phyloP scores from a whole-genome alignment of 768 basidiomycete species.

The Ephemerocybe angulata region DNA sequence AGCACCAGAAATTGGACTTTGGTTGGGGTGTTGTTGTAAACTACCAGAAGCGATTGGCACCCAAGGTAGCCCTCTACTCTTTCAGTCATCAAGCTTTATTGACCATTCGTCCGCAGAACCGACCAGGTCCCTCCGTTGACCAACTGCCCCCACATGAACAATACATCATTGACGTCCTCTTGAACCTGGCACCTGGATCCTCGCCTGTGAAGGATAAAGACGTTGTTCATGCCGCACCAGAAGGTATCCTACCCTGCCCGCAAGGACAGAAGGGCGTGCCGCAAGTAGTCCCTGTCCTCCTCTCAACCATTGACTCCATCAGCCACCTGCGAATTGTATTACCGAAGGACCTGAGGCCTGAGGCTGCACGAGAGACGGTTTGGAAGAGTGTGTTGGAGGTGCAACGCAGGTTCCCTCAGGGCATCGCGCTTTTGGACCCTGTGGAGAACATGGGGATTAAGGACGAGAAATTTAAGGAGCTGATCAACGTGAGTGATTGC shows the following conservation, averaged over 20 bases:
- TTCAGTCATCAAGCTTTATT: not conserved
- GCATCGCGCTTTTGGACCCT: constrained; percentile 84
- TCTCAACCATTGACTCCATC: constrained; percentile 83
- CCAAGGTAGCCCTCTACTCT: constrained; percentile 53
- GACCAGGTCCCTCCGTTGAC: constrained; percentile 63
- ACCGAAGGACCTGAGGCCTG: constrained; percentile 83
- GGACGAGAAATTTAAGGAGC: constrained; percentile 85
- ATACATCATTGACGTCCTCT: constrained; percentile 89
- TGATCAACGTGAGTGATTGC: constrained; percentile 62
- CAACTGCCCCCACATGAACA: constrained; percentile 80
- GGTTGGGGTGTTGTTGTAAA: constrained; percentile 97
- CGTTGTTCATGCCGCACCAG: constrained; percentile 53
- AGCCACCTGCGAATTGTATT: constrained; percentile 83
- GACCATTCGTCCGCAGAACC: constrained; percentile 40
- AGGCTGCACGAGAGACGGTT: constrained; percentile 71
- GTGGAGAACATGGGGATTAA: constrained; percentile 94
- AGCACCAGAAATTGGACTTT: constrained; percentile 83
- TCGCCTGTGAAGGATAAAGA: constrained; percentile 51
- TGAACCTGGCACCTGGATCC: constrained; percentile 70
- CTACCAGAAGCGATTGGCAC: constrained; percentile 81
- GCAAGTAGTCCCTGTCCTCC: constrained; percentile 81
- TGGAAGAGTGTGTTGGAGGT: constrained; percentile 93
- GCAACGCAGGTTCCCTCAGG: constrained; percentile 85
- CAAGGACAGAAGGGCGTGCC: constrained; percentile 72
- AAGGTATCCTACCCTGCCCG: constrained; percentile 73